These are phyloP conservation scores for Flaveria ramosissima DNA, from an alignment of 129 eudicot genomes.

Conservation along the genomic window DNA sequence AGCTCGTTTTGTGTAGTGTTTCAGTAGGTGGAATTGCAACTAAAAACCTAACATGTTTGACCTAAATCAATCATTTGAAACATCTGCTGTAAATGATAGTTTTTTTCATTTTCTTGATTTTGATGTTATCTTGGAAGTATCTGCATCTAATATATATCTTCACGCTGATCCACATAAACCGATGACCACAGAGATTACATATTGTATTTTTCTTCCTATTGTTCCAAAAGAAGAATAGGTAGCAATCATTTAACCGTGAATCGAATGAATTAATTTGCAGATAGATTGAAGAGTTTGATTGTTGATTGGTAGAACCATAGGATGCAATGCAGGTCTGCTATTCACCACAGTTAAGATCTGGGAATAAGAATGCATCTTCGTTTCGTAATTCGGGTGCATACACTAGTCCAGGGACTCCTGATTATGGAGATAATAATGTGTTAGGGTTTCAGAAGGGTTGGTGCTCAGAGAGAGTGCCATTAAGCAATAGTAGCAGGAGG, in stretches of 20 bases:
- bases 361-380: slow-evolving; percentile 45
- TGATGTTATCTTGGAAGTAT: slow-evolving; percentile 32
- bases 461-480: slow-evolving; percentile 83
- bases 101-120: slow-evolving; percentile 16
- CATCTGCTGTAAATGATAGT: slow-evolving; percentile 18
- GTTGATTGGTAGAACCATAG: not conserved
- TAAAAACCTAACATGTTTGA: slow-evolving; percentile 24
- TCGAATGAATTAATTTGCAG: slow-evolving; percentile 11
- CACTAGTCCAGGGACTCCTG: slow-evolving; percentile 88
- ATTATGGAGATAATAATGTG: slow-evolving; percentile 53
- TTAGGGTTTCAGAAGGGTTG: slow-evolving; percentile 55
- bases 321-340: slow-evolving; percentile 42
- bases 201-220: not conserved
- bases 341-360: slow-evolving; percentile 41
- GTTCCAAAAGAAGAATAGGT: too few species aligned
- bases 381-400: slow-evolving; percentile 68
- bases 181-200: slow-evolving; percentile 19
- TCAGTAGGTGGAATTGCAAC: not conserved
- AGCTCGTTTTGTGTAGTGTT: not conserved
- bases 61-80: slow-evolving; percentile 3
- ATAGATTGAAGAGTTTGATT: not conserved
- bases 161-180: slow-evolving; percentile 31
- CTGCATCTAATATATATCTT: not conserved
- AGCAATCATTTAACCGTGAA: too few species aligned
- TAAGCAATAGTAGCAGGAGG: slow-evolving; percentile 57